Evolutionary conservation across 257 asterid genomes (phyloP), one percentile per base, ranked within the genome.

Genomic region (Fraxinus excelsior): DNA sequence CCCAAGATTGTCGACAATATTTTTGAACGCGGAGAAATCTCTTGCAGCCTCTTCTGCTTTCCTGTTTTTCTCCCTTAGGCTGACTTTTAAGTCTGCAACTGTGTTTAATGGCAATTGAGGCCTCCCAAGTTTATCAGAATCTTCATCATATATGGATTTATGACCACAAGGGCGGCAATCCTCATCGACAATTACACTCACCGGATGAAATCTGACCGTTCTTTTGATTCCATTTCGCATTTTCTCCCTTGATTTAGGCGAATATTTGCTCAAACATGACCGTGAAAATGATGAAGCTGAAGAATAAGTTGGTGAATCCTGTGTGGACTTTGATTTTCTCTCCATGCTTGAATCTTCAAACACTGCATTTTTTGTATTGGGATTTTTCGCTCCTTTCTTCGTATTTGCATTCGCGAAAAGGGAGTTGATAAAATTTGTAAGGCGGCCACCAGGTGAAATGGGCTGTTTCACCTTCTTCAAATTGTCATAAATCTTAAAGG

Each of bases 391-490:
- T n/a, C n/a, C n/a, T 71, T 87, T 90, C 78, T 91, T 93, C 1
- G 78, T 82, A 49, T 68, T 83, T 1, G 83, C 85, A 70, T 67
- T 74, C 18, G 79, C 77, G 81, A 92, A 92, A 25, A 92, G 84
- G 1, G 93, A 84, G 72, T 85, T 87, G 58, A 94, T 84, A 58
- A 94, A 90, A 56, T 40, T 86, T 0, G 96, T 87, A 0, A 94
- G 84, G 66, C 88, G 85, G 67, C 87, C 95, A 0, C 98, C 97
- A 0, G 98, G 98, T 0, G 98, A 93, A 31, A 91, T 91, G 1
- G 97, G 98, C 80, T 89, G 94, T 84, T 89, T 90, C 34, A 89
- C 84, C 18, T 87, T 92, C 88, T 88, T 92, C 94, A 91, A 65
- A 74, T 87, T 88, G 38, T 88, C 87, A 65, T 90, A 91, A 7